phyloP scores from a whole-genome alignment of 345 rosid genomes.

The Tarenaya hassleriana region DNA sequence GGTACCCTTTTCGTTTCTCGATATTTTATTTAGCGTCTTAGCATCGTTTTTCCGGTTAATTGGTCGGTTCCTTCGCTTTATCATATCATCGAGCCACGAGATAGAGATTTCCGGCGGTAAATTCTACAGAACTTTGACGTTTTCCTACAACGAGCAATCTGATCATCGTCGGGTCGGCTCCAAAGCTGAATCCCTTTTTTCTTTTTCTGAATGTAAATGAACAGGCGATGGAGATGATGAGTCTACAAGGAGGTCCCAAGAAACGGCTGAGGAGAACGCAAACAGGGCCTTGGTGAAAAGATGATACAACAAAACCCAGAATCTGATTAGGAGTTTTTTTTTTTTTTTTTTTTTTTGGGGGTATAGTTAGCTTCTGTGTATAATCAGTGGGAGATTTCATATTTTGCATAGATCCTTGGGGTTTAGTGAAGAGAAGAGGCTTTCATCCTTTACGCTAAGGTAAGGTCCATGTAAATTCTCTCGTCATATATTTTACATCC shows the following conservation, averaged over 20 bases:
- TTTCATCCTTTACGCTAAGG: too few relatives aligned
- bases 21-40: background rate
- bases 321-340: conserved; percentile 7
- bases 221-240: conserved; percentile 66
- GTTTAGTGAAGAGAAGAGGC: too few relatives aligned
- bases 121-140: too few relatives aligned
- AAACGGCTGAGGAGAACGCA: conserved; percentile 68
- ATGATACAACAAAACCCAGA: background rate
- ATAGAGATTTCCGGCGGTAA: too few relatives aligned
- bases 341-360: too few relatives aligned
- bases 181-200: background rate
- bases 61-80: background rate
- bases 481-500: too few relatives aligned
- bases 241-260: conserved; percentile 44
- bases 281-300: conserved; percentile 81
- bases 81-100: too few relatives aligned
- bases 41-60: background rate
- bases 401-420: too few relatives aligned
- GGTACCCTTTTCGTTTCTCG: conserved; percentile 34
- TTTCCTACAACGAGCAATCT: background rate
- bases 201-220: background rate
- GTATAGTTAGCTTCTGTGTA: too few relatives aligned
- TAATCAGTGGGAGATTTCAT: background rate
- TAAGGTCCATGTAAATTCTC: too few relatives aligned
- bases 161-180: background rate